phyloP scores from a whole-genome alignment of 768 basidiomycete genomes.

The Suillus paluster region DNA sequence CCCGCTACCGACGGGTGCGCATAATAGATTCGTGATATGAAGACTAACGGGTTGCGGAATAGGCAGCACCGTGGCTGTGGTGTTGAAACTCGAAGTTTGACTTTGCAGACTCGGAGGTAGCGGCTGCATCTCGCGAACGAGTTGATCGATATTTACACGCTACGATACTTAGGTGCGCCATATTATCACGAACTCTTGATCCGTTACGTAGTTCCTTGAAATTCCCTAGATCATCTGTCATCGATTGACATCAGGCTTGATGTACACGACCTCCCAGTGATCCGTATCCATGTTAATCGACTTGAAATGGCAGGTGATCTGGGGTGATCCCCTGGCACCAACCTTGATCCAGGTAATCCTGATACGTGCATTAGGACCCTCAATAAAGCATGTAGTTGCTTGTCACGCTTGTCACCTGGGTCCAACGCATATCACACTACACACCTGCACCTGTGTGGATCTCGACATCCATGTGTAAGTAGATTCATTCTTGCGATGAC shows the following conservation, averaged over 20 bases:
- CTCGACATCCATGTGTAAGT: no score
- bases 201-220: not conserved
- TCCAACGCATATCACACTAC: no score
- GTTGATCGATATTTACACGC: not conserved
- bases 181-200: not conserved
- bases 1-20: not conserved
- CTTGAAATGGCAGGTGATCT: not conserved
- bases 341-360: not conserved
- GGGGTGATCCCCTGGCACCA: not conserved
- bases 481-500: not conserved
- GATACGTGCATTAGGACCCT: not conserved
- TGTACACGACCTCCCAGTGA: not conserved
- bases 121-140: not conserved
- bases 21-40: not conserved
- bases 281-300: not conserved
- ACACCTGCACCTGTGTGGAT: no score
- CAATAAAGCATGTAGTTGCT: not conserved
- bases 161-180: not conserved
- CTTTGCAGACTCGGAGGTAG: no score
- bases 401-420: no score
- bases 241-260: not conserved
- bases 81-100: no score
- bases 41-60: not conserved
- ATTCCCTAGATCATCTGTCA: not conserved
- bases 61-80: no score